Percentiles rank a stretch among this genome's conserved stretches.
These are phyloP conservation scores for Pezicula carpinea DNA, from an alignment of 2,329 filamentous ascomycete genomes.

Conservation along the genomic window DNA sequence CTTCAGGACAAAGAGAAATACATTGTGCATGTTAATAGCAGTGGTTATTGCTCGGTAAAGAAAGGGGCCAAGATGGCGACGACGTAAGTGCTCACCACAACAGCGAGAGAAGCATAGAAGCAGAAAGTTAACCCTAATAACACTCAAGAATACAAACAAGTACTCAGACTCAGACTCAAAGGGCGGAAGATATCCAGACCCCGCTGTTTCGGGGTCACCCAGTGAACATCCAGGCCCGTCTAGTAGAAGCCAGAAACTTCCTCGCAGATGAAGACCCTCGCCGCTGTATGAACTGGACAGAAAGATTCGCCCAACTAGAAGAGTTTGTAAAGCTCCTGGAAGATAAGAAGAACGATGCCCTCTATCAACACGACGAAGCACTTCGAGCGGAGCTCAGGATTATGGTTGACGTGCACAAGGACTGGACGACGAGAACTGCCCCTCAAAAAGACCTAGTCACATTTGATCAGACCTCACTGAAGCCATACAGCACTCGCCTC, in stretches of 20 bases:
- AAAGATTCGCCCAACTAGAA: constrained; percentile 28
- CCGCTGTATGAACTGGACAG: constrained; percentile 35
- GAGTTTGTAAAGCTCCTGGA: constrained; percentile 10
- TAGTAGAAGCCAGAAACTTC: constrained; percentile 36
- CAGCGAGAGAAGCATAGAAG: no score
- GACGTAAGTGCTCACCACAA: no score
- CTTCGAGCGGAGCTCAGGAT: constrained; percentile 13
- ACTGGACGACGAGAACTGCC: constrained; percentile 12
- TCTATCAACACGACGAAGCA: constrained; percentile 8
- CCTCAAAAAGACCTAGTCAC: no score
- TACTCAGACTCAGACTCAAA: background rate
- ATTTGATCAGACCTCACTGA: background rate
- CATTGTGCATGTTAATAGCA: no score
- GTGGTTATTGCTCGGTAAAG: no score
- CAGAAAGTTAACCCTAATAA: no score
- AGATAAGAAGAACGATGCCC: constrained; percentile 12
- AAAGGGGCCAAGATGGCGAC: no score
- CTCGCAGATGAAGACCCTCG: constrained; percentile 44
- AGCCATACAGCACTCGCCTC: constrained; percentile 16
- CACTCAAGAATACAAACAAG: no score
- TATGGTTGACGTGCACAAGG: constrained; percentile 18
- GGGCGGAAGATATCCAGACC: background rate
- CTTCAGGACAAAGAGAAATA: no score
- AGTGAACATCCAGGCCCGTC: constrained; percentile 29
- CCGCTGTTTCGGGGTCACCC: constrained; percentile 16